Evolutionary conservation across 768 basidiomycete species (phyloP), one percentile per base, ranked within the genome.

Genomic region (Tulasnella sp.): DNA sequence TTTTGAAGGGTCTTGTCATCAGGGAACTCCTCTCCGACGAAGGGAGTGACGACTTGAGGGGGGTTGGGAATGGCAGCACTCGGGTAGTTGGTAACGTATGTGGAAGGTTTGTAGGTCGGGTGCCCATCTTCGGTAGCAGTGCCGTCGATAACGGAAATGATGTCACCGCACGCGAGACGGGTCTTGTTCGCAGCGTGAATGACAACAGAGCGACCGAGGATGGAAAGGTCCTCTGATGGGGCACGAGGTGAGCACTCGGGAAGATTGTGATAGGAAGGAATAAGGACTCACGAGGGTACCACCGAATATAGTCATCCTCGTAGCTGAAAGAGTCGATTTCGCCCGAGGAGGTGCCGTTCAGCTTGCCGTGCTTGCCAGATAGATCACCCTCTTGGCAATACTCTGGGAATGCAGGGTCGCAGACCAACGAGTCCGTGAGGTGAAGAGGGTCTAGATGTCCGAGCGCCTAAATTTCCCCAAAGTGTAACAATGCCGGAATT

Each of bases 151-250:
- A 37, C 40, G 31, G 77, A 78, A 20, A 58, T 78, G 60, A 78
- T 78, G 54, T 78, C 54, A 31, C 77, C 77, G 48, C 77, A 78
- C 22, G 77, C 77, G 40, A 78, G 14, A 40, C 77, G 44, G 9
- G 77, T 79, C 78, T 79, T 79, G 72, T 79, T 79, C 72, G 78
- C n/a, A 20, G 78, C 44, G 72, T 79, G 78, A 46, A 79, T 79
- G 41, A 79, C 78, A 7, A 79, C 69, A 7, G 64, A 73, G n/a
- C 78, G 78, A 11, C 78, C 78, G 24, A 79, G 72, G 46, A 79
- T 79, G 72, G 78, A 79, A 41, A 79, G 48, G 72, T 79, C 78
- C 78, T 79, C 78, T 79, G 72, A 28, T 79, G 72, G 18, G 41
- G 11, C 31, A 18, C 40, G n/a, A 58, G n/a, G 40, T 72, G 42